Evolutionary conservation across 2,329 filamentous ascomycete species (phyloP).

Genomic region (Dactylellina haptotyla): DNA sequence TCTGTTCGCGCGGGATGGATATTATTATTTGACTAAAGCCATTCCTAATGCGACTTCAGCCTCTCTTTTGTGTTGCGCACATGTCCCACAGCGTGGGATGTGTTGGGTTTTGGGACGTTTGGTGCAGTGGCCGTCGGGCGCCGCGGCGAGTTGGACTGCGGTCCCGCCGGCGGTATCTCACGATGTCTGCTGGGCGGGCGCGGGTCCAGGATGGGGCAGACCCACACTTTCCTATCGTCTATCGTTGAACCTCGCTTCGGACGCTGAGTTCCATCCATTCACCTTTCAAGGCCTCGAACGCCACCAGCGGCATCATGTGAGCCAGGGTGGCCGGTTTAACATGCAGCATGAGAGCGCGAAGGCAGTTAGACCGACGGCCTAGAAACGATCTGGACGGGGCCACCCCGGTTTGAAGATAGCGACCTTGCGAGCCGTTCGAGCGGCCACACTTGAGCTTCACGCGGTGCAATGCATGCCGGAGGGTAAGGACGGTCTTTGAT

Average conservation of each 20-base stretch:
- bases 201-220: background rate
- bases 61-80: conserved; percentile 13
- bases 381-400: background rate
- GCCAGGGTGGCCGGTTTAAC: conserved; percentile 7
- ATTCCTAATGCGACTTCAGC: conserved; percentile 25
- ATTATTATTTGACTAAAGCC: conserved; percentile 7
- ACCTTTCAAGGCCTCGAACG: background rate
- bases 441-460: background rate
- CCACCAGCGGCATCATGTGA: conserved; percentile 27
- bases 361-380: background rate
- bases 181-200: background rate
- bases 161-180: conserved; percentile 20
- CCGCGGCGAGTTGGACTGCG: conserved; percentile 33
- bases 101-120: conserved; percentile 33
- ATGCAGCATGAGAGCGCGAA: conserved; percentile 7
- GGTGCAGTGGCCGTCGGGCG: conserved; percentile 45
- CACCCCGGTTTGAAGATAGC: background rate
- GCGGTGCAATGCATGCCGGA: background rate
- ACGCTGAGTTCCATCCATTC: background rate
- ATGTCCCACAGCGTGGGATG: conserved; percentile 42
- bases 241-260: conserved; percentile 1
- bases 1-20: background rate
- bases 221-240: background rate
- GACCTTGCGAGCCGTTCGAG: background rate
- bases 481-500: background rate